Base-by-base conservation (phyloP, 2,329 filamentous ascomycete species). In the Exophiala lecanii-corni region DNA sequence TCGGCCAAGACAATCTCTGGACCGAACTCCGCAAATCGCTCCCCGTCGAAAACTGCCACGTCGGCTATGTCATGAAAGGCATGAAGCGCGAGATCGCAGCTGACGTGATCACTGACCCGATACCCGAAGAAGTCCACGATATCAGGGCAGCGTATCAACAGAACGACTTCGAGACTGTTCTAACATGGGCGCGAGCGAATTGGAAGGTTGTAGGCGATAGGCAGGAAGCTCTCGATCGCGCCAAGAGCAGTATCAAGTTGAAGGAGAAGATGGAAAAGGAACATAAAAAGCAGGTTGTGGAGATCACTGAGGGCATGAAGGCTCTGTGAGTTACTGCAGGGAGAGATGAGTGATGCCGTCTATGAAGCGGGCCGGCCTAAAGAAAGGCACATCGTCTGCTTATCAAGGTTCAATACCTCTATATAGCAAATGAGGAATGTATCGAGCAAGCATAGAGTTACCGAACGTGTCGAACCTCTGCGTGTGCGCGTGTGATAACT, bases 1-100 rank as follows among this genome's bases (percentile, higher is more conserved):
- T 52, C 16, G 25, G 36, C 16, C 38, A 30, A 10, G 35, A 45
- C 20, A 28, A 28, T 5, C 35, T 56, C 4, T 56, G 54, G 54
- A 35, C 39, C 2, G 26, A 43, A 13, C 44, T 56, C 18, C 45
- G 54, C 7, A 43, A 38, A n/a, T 15, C 16, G 3, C 25, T 54
- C 34, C 40, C 45, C 3, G 13, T 36, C 9, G 32, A 49, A 26
- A 47, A 36, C 16, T 25, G 20, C 5, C 43, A 47, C 25, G 33
- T 44, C 6, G 42, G 39, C 2, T 45, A 28, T 34, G 41, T 45
- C 19, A 49, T 50, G 38, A 52, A 48, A 31, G 51, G 49, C 1
- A 30, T 54, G 41, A 54, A 52, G 38, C 36, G 43, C 9, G 47
- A 41, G 33, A 46, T 47, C 19, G 35, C 18, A 25, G 21, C n/a